Evolutionary conservation across 352 stramenopile species (phyloP).

Genomic region (Globisporangium lucens): DNA sequence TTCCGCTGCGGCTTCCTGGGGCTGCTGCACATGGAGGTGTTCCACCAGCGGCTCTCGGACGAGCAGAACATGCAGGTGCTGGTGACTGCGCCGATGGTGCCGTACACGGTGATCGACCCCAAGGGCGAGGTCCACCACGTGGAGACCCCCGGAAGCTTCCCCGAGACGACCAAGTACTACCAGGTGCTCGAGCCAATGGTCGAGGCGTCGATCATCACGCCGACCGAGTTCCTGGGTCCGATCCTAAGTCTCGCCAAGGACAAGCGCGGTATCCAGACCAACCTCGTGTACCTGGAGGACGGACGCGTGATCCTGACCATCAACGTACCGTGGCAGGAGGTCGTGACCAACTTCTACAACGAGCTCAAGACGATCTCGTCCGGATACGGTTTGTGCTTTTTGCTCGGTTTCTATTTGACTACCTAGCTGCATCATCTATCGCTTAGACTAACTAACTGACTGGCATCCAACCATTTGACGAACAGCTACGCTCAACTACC

Average conservation of each 20-base stretch:
- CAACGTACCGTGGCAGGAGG: conserved; percentile 96
- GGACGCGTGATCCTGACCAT: conserved; percentile 93
- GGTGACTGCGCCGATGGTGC: conserved; percentile 97
- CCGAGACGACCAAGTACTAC: conserved; percentile 84
- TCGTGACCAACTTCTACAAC: conserved; percentile 99
- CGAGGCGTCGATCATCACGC: conserved; percentile 95
- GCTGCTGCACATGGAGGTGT: conserved; percentile 98
- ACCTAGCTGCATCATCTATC: not conserved
- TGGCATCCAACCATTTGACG: not conserved
- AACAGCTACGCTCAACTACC: conserved; percentile 92
- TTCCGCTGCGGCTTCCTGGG: conserved; percentile 97
- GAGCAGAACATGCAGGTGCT: conserved; percentile 98
- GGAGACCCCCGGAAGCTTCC: conserved; percentile 76
- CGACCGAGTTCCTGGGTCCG: conserved; percentile 91
- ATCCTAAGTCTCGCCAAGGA: conserved; percentile 95
- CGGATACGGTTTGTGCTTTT: conserved; percentile 83
- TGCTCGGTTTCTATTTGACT: not conserved
- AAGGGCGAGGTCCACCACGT: conserved; percentile 40
- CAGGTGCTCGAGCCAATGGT: conserved; percentile 95
- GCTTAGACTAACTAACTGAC: not conserved
- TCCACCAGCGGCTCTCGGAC: conserved; percentile 96
- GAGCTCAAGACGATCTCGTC: conserved; percentile 95
- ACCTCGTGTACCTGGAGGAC: conserved; percentile 95
- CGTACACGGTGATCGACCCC: conserved; percentile 90
- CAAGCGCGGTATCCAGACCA: conserved; percentile 87